Evolutionary conservation across 2,329 filamentous ascomycete species (phyloP).

Genomic region (Aquanectria penicillioides): DNA sequence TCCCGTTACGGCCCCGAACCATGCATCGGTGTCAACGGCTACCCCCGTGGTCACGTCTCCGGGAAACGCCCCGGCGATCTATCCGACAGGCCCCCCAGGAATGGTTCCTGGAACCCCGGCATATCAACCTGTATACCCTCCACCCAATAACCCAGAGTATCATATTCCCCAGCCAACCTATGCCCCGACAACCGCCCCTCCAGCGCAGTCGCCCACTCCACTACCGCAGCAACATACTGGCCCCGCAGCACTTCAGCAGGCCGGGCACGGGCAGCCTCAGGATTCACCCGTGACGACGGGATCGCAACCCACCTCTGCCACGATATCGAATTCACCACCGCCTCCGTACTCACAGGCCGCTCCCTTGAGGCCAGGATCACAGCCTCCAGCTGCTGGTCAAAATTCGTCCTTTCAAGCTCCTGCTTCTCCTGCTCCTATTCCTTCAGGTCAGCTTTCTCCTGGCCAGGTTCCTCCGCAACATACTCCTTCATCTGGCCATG

Average conservation of each 20-base stretch:
- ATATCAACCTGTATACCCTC: slow-evolving; percentile 19
- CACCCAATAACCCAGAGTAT: slow-evolving; percentile 26
- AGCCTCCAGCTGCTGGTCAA: slow-evolving; percentile 25
- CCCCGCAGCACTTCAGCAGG: slow-evolving; percentile 20
- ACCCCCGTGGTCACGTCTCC: slow-evolving; percentile 6
- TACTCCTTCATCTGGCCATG: slow-evolving; percentile 11
- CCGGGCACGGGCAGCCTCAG: slow-evolving; percentile 18
- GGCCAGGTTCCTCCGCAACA: slow-evolving; percentile 20
- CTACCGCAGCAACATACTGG: slow-evolving; percentile 7
- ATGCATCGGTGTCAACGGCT: slow-evolving; percentile 13
- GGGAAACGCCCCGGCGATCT: slow-evolving; percentile 1
- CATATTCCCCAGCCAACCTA: slow-evolving; percentile 35
- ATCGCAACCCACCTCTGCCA: slow-evolving; percentile 9
- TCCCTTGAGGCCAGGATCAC: slow-evolving; percentile 21
- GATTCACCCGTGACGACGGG: slow-evolving; percentile 14
- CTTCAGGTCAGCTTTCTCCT: slow-evolving; percentile 11
- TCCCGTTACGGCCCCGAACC: slow-evolving; percentile 23
- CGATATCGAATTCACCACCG: slow-evolving; percentile 34
- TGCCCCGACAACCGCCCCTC: slow-evolving; percentile 11
- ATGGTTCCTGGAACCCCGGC: slow-evolving; percentile 11
- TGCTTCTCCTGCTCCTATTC: not conserved
- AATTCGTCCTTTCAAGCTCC: slow-evolving; percentile 15
- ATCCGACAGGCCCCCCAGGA: not conserved
- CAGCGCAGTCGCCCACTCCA: slow-evolving; percentile 2
- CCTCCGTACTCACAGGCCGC: slow-evolving; percentile 36